A percentile compares a stretch with the other conserved stretches of the same genome.
Conservation (phyloP, 208 protist genomes). For the Acanthamoeba rhysodes region DNA sequence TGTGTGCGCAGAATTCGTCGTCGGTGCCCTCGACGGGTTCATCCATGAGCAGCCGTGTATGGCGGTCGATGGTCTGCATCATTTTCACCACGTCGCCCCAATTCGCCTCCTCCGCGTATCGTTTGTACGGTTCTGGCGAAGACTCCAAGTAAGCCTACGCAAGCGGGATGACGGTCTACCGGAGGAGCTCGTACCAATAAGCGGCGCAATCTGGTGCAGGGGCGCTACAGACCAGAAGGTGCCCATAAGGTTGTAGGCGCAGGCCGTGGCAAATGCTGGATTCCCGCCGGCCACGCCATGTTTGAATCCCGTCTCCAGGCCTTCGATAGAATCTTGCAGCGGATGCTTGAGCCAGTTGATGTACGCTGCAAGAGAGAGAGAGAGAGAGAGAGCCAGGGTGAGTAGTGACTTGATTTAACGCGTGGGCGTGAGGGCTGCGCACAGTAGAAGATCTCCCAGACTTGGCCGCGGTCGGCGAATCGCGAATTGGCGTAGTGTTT, state of each 20-base stretch:
- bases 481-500: constrained; percentile 43
- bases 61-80: constrained; percentile 46
- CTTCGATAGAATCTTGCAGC: background rate
- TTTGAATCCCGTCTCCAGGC: constrained; percentile 17
- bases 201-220: background rate
- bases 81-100: constrained; percentile 16
- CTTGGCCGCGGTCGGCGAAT: constrained; percentile 45
- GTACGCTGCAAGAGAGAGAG: background rate
- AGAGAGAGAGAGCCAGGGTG: background rate
- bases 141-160: too few relatives aligned
- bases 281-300: background rate
- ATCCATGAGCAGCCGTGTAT: constrained; percentile 13
- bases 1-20: background rate
- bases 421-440: background rate
- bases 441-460: constrained; percentile 69
- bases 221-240: background rate
- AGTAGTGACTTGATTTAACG: too few relatives aligned
- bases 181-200: background rate
- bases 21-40: background rate
- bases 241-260: constrained; percentile 31
- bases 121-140: background rate
- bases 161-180: too few relatives aligned
- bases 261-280: constrained; percentile 5
- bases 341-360: background rate
- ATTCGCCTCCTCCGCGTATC: background rate